Conservation (phyloP, 2,329 filamentous ascomycete genomes). For the Talaromyces marneffei region DNA sequence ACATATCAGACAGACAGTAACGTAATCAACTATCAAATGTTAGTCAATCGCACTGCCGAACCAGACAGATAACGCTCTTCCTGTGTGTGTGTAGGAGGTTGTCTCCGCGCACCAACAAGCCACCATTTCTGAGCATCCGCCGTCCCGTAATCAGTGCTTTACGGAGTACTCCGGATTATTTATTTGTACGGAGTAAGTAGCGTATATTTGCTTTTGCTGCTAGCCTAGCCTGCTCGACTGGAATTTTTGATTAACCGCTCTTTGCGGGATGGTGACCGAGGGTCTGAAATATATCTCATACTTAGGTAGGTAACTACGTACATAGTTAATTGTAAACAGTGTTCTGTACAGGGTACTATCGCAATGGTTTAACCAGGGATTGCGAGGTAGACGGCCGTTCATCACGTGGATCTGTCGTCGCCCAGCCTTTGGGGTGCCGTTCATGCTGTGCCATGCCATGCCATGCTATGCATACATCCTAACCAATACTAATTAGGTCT, state of each 20-base stretch:
- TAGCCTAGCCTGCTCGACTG: not conserved
- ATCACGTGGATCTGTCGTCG: not conserved
- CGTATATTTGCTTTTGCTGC: not conserved
- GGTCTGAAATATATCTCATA: not conserved
- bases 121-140: no score
- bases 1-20: not conserved
- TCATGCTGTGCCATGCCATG: not conserved
- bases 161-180: not conserved
- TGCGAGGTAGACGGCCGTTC: not conserved
- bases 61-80: slow-evolving; percentile 1
- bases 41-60: not conserved
- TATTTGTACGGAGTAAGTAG: not conserved
- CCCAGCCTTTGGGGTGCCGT: not conserved
- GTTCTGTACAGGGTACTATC: no score
- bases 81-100: not conserved
- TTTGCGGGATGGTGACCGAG: not conserved
- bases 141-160: not conserved
- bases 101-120: not conserved
- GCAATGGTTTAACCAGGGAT: not conserved
- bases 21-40: not conserved
- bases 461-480: not conserved
- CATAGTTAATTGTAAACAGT: no score
- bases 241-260: not conserved
- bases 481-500: not conserved
- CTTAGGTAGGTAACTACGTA: no score